Evolutionary conservation across 1,284 basidiomycete genomes (phyloP), one percentile per base, ranked within the genome.

Genomic region (Heterobasidion parviporum): DNA sequence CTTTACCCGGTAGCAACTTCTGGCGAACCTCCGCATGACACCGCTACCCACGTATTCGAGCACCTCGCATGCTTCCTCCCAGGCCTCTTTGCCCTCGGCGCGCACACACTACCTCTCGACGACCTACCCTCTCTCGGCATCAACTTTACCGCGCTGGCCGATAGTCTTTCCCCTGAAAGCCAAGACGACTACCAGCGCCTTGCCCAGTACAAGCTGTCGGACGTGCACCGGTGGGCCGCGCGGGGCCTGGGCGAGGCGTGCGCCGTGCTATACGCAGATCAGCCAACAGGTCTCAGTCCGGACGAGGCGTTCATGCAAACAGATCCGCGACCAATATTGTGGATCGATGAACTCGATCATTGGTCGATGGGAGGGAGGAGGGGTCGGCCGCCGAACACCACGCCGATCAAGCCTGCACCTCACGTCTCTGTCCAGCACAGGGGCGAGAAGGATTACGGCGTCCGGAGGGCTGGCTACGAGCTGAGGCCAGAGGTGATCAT

Each of bases 61-160:
- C 88, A 91, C 63, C 73, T 91, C 53, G 83, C 87, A 9, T 90
- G 89, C 69, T 91, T 91, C 74, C 74, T 89, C 51, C 85, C 87
- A 0, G 89, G 87, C 15, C 69, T 90, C n/a, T 74, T 91, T 55
- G 86, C 87, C 1, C 76, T 91, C n/a, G 88, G 89, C 54, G 84
- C 72, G 1, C 77, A 82, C 54, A 78, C 78, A 1, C 75, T 89
- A 53, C 80, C 80, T 32, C 66, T 68, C 44, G 76, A 81, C 55
- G 65, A 77, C 54, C 72, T 84, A 44, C 68, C 70, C 48, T 64
- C 67, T 5, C 57, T 78, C 10, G 75, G 75, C 10, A 72, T 82
- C 55, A 65, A 77, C 62, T 63, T 77, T 44, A 63, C 68, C 38
- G 67, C 71, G 48, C 70, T 77, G n/a, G 65, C 65, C 20, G 54